phyloP scores from a whole-genome alignment of 2,329 filamentous ascomycete species.

The Botrytis aclada region DNA sequence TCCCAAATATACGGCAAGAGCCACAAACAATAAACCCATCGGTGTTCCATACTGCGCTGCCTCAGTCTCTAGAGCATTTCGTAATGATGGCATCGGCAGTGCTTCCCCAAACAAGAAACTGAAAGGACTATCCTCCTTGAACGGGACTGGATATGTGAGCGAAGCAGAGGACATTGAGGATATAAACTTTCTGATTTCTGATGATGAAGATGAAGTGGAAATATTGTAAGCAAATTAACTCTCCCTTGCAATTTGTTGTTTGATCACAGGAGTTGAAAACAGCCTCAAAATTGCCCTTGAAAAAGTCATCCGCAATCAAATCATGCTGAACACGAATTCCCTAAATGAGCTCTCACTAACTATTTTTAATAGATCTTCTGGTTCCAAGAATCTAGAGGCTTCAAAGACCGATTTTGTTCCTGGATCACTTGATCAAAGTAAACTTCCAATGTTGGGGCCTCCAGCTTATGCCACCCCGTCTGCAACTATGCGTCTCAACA shows the following conservation, averaged over 20 bases:
- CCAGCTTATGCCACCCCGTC: slow-evolving; percentile 61
- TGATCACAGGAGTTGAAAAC: neutral
- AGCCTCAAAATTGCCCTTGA: neutral
- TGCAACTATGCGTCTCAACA: slow-evolving; percentile 61
- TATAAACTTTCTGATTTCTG: slow-evolving; percentile 41
- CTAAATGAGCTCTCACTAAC: neutral
- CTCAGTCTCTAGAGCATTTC: slow-evolving; percentile 33
- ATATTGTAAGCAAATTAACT: slow-evolving; percentile 21
- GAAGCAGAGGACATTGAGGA: slow-evolving; percentile 39
- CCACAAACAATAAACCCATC: slow-evolving; percentile 26
- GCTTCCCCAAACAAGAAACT: neutral
- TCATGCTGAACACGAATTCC: neutral
- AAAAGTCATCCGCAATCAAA: neutral
- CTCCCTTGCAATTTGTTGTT: neutral
- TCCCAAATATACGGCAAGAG: slow-evolving; percentile 27
- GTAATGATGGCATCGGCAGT: slow-evolving; percentile 11
- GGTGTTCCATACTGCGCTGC: slow-evolving; percentile 35
- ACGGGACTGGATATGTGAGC: slow-evolving; percentile 18
- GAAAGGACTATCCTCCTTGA: slow-evolving; percentile 11
- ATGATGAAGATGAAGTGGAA: slow-evolving; percentile 32
- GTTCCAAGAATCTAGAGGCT: slow-evolving; percentile 11
- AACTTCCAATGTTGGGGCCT: slow-evolving; percentile 60
- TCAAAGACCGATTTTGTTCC: slow-evolving; percentile 60
- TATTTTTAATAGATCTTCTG: neutral
- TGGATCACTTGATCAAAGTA: slow-evolving; percentile 59